Conservation (phyloP, 2,329 filamentous ascomycete species). For the Dactylonectria macrodidyma region DNA sequence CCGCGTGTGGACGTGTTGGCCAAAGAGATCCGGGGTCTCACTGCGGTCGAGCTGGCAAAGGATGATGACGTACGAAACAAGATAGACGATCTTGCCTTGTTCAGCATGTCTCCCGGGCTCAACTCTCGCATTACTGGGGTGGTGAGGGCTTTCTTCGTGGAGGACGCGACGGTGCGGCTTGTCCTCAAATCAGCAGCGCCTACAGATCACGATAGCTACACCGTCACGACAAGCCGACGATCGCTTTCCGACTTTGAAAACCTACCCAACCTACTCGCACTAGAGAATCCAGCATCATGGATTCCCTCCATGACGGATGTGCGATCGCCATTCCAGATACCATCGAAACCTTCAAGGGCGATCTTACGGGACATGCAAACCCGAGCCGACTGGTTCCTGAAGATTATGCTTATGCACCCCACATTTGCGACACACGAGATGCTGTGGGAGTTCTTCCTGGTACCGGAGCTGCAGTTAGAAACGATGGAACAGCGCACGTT, state of each 20-base stretch:
- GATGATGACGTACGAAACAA: constrained; percentile 97
- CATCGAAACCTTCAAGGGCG: constrained; percentile 90
- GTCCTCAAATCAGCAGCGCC: constrained; percentile 95
- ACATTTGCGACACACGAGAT: constrained; percentile 97
- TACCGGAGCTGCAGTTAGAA: constrained; percentile 91
- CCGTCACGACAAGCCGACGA: constrained; percentile 93
- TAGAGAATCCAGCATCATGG: constrained; percentile 97
- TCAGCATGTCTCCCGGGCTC: constrained; percentile 79
- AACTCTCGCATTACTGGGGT: constrained; percentile 92
- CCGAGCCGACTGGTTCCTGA: constrained; percentile 88
- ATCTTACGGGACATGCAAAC: constrained; percentile 90
- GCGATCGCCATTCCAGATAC: constrained; percentile 92
- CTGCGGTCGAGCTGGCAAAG: constrained; percentile 95
- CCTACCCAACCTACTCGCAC: constrained; percentile 83
- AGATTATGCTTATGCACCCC: constrained; percentile 87
- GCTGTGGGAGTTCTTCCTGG: constrained; percentile 98
- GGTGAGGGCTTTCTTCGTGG: constrained; percentile 95
- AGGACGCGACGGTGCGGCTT: constrained; percentile 93
- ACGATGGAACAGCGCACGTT: constrained; percentile 92
- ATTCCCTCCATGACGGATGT: constrained; percentile 84
- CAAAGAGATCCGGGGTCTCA: constrained; percentile 88
- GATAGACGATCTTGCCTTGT: constrained; percentile 92
- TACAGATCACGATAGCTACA: constrained; percentile 85
- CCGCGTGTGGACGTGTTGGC: constrained; percentile 87
- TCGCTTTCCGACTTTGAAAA: constrained; percentile 94